Percentiles rank a stretch among this genome's conserved stretches.
phyloP scores from a whole-genome alignment of 1,284 basidiomycete species.

The Gymnopus androsaceus region DNA sequence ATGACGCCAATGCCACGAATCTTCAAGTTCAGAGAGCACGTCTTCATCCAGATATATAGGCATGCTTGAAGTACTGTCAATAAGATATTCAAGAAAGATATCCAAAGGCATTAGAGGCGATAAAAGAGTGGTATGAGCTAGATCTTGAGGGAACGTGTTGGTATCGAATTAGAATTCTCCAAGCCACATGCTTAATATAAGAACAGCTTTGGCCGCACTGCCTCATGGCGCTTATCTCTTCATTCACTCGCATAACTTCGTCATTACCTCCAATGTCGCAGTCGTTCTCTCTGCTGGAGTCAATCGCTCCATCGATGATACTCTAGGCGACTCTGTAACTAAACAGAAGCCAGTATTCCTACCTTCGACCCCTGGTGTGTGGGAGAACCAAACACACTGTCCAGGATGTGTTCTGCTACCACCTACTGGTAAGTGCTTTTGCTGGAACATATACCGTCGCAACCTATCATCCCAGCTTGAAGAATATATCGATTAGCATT shows the following conservation, averaged over 20 bases:
- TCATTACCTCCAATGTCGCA: too few relatives aligned
- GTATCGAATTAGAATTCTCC: too few relatives aligned
- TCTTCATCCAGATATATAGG: slow-evolving; percentile 6
- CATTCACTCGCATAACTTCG: too few relatives aligned
- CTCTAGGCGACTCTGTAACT: slow-evolving; percentile 12
- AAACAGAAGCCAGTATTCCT: slow-evolving; percentile 3
- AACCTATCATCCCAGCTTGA: too few relatives aligned
- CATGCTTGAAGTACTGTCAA: slow-evolving; percentile 7
- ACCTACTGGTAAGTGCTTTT: too few relatives aligned
- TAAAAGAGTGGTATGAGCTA: neutral
- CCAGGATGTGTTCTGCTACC: neutral
- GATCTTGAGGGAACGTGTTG: neutral
- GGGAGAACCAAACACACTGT: slow-evolving; percentile 60
- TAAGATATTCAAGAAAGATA: slow-evolving; percentile 9
- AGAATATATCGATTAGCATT: too few relatives aligned
- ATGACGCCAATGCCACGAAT: slow-evolving; percentile 6
- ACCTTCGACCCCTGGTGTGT: slow-evolving; percentile 8
- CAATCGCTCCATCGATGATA: slow-evolving; percentile 14
- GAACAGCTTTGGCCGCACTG: too few relatives aligned
- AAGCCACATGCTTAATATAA: too few relatives aligned
- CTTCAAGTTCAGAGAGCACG: slow-evolving; percentile 2
- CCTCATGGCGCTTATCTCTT: too few relatives aligned
- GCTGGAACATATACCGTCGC: too few relatives aligned
- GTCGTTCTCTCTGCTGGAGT: too few relatives aligned
- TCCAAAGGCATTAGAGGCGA: neutral